These are phyloP conservation scores for Bretziella fagacearum DNA, from an alignment of 2,329 filamentous ascomycete genomes.

Conservation along the genomic window DNA sequence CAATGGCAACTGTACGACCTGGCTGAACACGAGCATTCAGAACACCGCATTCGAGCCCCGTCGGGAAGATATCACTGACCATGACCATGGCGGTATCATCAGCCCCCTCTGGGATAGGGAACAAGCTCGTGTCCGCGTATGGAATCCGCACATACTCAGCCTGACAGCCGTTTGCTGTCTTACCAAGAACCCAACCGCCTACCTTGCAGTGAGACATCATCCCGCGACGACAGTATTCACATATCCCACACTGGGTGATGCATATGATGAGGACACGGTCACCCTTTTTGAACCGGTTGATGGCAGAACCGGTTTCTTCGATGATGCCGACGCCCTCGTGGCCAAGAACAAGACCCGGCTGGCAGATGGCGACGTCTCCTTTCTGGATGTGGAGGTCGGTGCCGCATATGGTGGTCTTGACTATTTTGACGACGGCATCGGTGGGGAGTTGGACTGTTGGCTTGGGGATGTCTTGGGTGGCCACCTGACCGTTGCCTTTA, in stretches of 20 bases:
- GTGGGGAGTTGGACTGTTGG: conserved; percentile 26
- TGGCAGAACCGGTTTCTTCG: conserved; percentile 27
- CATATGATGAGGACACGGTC: conserved; percentile 35
- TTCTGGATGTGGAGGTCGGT: conserved; percentile 39
- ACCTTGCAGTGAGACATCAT: conserved; percentile 36
- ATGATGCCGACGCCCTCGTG: conserved; percentile 37
- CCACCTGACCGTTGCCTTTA: conserved; percentile 20
- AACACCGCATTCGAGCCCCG: conserved; percentile 37
- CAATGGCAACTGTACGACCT: conserved; percentile 34
- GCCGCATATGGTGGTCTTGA: conserved; percentile 34
- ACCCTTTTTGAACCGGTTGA: conserved; percentile 31
- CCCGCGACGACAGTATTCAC: conserved; percentile 31
- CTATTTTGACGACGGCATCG: conserved; percentile 33
- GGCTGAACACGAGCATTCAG: conserved; percentile 34
- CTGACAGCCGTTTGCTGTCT: conserved; percentile 36
- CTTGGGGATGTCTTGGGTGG: conserved; percentile 26
- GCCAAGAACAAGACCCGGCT: conserved; percentile 30
- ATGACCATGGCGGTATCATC: conserved; percentile 30
- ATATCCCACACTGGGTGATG: conserved; percentile 34
- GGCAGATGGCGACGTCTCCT: conserved; percentile 33
- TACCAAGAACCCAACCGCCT: conserved; percentile 38
- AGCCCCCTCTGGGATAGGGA: conserved; percentile 26
- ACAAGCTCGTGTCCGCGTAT: conserved; percentile 31
- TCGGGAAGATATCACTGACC: conserved; percentile 39
- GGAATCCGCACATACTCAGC: conserved; percentile 39